A percentile compares a stretch with the other conserved stretches of the same genome.
phyloP scores from a whole-genome alignment of 1,139 yeast species.

The Diutina rugosa region DNA sequence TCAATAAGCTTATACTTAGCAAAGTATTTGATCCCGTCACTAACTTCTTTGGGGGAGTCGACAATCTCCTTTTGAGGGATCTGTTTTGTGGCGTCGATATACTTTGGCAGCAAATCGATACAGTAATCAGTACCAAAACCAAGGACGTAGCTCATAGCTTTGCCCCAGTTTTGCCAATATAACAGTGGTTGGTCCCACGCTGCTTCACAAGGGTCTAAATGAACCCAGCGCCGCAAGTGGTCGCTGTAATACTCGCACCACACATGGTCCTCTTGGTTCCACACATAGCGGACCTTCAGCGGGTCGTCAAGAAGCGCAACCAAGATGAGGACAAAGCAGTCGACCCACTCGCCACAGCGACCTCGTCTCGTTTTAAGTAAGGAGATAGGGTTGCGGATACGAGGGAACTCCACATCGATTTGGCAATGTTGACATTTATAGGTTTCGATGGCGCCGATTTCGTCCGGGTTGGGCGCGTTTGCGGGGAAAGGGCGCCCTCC shows the following conservation, averaged over 20 bases:
- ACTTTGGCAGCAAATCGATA: slow-evolving; percentile 57
- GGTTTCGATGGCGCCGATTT: slow-evolving; percentile 34
- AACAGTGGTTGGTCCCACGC: slow-evolving; percentile 71
- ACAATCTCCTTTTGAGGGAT: slow-evolving; percentile 18
- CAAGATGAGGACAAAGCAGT: slow-evolving; percentile 61
- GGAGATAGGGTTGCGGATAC: slow-evolving; percentile 58
- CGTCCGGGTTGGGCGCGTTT: slow-evolving; percentile 15
- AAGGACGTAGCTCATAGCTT: slow-evolving; percentile 77
- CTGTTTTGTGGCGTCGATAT: slow-evolving; percentile 39
- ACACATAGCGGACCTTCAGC: slow-evolving; percentile 48
- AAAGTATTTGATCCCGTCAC: not conserved
- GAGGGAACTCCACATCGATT: slow-evolving; percentile 43
- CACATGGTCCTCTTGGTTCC: slow-evolving; percentile 91
- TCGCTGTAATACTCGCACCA: slow-evolving; percentile 86
- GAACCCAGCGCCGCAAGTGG: slow-evolving; percentile 61
- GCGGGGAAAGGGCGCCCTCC: slow-evolving; percentile 10
- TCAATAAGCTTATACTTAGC: not conserved
- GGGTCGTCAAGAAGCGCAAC: slow-evolving; percentile 45
- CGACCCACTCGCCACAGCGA: slow-evolving; percentile 95
- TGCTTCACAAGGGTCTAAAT: slow-evolving; percentile 80
- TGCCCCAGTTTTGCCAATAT: slow-evolving; percentile 84
- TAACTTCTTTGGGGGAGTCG: not conserved
- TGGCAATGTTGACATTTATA: slow-evolving; percentile 48
- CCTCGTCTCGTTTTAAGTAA: slow-evolving; percentile 55
- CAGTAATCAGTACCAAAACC: slow-evolving; percentile 54